Evolutionary conservation across 2,329 filamentous ascomycete species (phyloP).

Genomic region (Mycocentrospora acerina): DNA sequence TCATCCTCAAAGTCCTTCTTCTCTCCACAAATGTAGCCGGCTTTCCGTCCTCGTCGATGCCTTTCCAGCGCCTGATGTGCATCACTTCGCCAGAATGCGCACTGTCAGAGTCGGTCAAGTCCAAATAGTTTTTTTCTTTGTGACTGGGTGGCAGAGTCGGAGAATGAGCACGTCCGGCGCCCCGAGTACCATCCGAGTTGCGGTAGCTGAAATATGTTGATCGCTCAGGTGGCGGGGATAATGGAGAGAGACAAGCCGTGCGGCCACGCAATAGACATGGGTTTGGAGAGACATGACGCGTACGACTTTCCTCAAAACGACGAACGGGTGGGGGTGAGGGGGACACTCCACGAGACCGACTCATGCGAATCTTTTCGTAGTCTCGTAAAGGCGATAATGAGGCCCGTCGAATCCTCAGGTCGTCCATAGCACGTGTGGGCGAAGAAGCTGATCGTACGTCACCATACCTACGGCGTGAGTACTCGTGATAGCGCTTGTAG

Average conservation of each 20-base stretch:
- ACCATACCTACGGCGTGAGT: constrained; percentile 13
- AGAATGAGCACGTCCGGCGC: constrained; percentile 8
- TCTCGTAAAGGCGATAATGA: constrained; percentile 10
- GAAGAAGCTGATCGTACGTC: constrained; percentile 13
- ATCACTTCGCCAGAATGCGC: constrained; percentile 16
- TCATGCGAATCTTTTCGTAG: constrained; percentile 20
- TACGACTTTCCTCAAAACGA: constrained; percentile 12
- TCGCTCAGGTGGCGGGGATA: constrained; percentile 7
- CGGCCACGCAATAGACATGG: constrained; percentile 6
- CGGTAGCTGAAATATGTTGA: constrained; percentile 12
- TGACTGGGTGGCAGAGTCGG: constrained; percentile 7
- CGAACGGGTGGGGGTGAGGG: constrained; percentile 15
- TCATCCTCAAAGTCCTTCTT: constrained; percentile 9
- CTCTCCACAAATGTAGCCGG: constrained; percentile 31
- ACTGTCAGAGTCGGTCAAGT: constrained; percentile 30
- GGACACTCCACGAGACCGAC: constrained; percentile 17
- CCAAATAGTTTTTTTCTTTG: constrained; percentile 19
- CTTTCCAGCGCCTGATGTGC: constrained; percentile 27
- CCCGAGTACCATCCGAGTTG: constrained; percentile 11
- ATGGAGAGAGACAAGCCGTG: constrained; percentile 2
- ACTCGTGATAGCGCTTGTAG: constrained; percentile 13
- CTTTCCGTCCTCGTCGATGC: constrained; percentile 31
- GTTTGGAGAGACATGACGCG: constrained; percentile 16
- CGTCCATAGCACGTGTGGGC: constrained; percentile 17
- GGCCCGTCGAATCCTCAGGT: constrained; percentile 17